Evolutionary conservation across 108 stramenopile genomes (phyloP).

Genomic region (Cyclotella atomus): DNA sequence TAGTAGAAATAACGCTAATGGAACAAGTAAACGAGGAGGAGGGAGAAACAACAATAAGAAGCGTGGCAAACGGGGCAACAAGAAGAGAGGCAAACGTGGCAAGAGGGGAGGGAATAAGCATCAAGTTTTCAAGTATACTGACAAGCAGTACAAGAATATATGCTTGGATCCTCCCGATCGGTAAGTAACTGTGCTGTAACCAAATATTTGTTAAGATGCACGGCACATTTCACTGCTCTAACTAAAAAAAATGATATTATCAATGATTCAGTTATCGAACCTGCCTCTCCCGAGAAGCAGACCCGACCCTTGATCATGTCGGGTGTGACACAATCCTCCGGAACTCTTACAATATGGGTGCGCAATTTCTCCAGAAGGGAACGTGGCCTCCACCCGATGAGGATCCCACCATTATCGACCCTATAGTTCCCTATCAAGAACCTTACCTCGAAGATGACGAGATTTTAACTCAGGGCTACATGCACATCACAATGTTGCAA

Average conservation of each 20-base stretch:
- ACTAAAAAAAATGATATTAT: not conserved
- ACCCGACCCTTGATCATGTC: not conserved
- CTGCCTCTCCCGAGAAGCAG: not conserved
- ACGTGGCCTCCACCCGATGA: not conserved
- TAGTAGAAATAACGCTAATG: not conserved
- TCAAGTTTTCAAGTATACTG: not conserved
- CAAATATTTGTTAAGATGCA: not conserved
- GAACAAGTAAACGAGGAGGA: not conserved
- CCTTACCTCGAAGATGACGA: conserved; percentile 12
- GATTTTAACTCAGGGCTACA: conserved; percentile 1
- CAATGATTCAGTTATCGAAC: not conserved
- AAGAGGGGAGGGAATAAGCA: not conserved
- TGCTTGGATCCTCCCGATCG: conserved; percentile 24
- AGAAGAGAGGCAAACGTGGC: not conserved
- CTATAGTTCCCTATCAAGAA: not conserved
- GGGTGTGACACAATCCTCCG: conserved; percentile 6
- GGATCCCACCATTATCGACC: not conserved
- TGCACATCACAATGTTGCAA: conserved; percentile 17
- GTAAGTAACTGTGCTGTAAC: not conserved
- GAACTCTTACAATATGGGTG: conserved; percentile 18
- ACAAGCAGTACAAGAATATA: conserved; percentile 3
- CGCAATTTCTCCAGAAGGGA: not conserved
- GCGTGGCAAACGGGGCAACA: not conserved
- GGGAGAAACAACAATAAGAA: not conserved
- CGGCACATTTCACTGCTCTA: not conserved